Percentiles rank a stretch among this genome's conserved stretches.
These are phyloP conservation scores for Metschnikowia hibisci DNA, from an alignment of 805 yeast species.

Conservation along the genomic window DNA sequence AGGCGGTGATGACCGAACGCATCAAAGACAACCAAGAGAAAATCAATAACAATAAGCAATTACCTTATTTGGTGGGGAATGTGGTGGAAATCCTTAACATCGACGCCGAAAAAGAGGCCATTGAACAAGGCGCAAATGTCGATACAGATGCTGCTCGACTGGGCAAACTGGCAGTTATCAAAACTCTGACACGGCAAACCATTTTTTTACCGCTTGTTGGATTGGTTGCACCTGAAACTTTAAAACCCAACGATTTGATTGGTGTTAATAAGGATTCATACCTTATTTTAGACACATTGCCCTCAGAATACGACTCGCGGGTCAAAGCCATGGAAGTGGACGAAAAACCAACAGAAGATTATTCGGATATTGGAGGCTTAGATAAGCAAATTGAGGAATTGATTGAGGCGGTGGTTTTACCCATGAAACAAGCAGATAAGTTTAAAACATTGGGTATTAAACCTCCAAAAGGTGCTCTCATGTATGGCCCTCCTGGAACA, in stretches of 20 bases:
- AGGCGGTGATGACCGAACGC: constrained; percentile 86
- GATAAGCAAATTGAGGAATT: constrained; percentile 41
- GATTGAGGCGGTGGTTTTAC: constrained; percentile 23
- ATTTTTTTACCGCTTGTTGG: constrained; percentile 95
- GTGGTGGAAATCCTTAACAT: constrained; percentile 92
- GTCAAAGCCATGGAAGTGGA: constrained; percentile 99
- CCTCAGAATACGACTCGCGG: constrained; percentile 95
- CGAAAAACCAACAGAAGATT: constrained; percentile 96
- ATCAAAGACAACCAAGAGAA: constrained; percentile 95
- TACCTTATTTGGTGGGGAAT: constrained; percentile 95
- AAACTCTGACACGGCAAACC: constrained; percentile 96
- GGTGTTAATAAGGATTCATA: constrained; percentile 98
- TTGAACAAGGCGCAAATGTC: constrained; percentile 90
- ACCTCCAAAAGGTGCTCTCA: constrained; percentile 22
- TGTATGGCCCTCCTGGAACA: constrained; percentile 23
- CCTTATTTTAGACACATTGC: constrained; percentile 86
- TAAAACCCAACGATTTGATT: constrained; percentile 95
- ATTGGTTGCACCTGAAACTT: constrained; percentile 81
- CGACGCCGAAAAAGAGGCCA: constrained; percentile 76
- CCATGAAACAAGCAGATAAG: constrained; percentile 22
- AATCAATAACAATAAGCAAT: constrained; percentile 89
- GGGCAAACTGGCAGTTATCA: constrained; percentile 97
- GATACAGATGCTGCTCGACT: constrained; percentile 86
- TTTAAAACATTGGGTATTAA: constrained; percentile 20
- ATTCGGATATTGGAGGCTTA: constrained; percentile 95